Evolutionary conservation across 768 basidiomycete genomes (phyloP), one percentile per base, ranked within the genome.

Genomic region (Sutorius australiensis): DNA sequence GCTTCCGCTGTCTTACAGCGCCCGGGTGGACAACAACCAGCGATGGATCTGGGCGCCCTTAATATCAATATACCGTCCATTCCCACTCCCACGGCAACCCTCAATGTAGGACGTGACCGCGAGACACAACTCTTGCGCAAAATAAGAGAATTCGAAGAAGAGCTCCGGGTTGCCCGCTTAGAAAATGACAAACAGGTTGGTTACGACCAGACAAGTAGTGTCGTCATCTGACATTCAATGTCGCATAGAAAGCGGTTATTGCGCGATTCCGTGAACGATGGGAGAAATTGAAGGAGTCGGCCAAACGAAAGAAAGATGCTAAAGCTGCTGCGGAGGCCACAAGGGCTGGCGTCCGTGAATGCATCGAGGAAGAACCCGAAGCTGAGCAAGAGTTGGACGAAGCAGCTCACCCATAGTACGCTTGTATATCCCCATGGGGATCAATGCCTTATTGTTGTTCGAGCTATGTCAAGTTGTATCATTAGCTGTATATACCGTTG

Each of bases 241-340:
- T 62, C 45, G 53, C 61, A 53, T 70, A 92, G 91, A 89, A 86
- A 83, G 75, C 81, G 11, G 87, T 90, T 80, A 90, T 92, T 57
- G 75, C 77, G 19, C 86, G 87, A 61, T 92, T 89, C 70, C 81
- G 87, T 27, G 91, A 92, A 70, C 79, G 89, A 37, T 93, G 91
- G 91, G 88, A 89, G 66, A 92, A 90, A 67, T 73, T 93, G 51
- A 93, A 93, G 66, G 92, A 93, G 63, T 87, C 87, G 27, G 87
- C 89, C 8, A 90, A 85, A 69, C 82, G 87, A 55, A 92, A 92
- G 73, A 89, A 91, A 67, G 87, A 89, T 62, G 84, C 84, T 46
- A 80, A 79, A 60, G 76, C 72, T 13, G 80, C 78, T 9, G 76
- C 77, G 16, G 79, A 76, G 19, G 73, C 72, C 16, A 63, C 76